phyloP scores from a whole-genome alignment of 1,284 basidiomycete species.

The Anthracocystis walkeri region DNA sequence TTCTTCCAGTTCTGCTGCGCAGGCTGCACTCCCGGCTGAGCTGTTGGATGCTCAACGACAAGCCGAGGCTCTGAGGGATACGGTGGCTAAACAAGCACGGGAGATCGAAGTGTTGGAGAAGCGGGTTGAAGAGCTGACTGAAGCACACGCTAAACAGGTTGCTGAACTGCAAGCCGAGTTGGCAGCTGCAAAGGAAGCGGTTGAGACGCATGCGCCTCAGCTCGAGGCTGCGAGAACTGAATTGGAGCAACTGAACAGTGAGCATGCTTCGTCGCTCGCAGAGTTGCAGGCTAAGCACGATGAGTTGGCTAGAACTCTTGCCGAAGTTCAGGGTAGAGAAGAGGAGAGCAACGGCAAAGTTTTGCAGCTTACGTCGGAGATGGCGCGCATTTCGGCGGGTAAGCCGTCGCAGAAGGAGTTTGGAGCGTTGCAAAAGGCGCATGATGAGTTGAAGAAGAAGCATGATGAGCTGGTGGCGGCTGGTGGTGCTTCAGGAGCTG shows the following conservation, averaged over 20 bases:
- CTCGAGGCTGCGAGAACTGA: conserved; percentile 24
- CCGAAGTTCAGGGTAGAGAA: conserved; percentile 17
- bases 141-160: conserved; percentile 5
- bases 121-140: conserved; percentile 44
- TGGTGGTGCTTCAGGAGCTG: not conserved
- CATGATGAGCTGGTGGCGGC: conserved; percentile 19
- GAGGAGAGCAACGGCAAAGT: conserved; percentile 33
- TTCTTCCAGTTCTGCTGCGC: conserved; percentile 32
- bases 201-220: conserved; percentile 14
- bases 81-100: conserved; percentile 40
- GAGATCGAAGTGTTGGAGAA: conserved; percentile 53
- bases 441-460: conserved; percentile 46
- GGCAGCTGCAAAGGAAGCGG: conserved; percentile 12
- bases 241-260: conserved; percentile 29
- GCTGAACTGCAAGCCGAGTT: conserved; percentile 18
- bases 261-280: conserved; percentile 22
- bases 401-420: conserved; percentile 33
- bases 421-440: conserved; percentile 28
- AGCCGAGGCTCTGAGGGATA: conserved; percentile 53
- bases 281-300: conserved; percentile 26
- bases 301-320: conserved; percentile 17
- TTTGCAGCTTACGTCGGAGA: conserved; percentile 36
- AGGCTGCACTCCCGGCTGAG: conserved; percentile 53
- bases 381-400: conserved; percentile 31
- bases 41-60: conserved; percentile 65